phyloP scores from a whole-genome alignment of 2,329 filamentous ascomycete genomes.

The Fusarium pseudograminearum region DNA sequence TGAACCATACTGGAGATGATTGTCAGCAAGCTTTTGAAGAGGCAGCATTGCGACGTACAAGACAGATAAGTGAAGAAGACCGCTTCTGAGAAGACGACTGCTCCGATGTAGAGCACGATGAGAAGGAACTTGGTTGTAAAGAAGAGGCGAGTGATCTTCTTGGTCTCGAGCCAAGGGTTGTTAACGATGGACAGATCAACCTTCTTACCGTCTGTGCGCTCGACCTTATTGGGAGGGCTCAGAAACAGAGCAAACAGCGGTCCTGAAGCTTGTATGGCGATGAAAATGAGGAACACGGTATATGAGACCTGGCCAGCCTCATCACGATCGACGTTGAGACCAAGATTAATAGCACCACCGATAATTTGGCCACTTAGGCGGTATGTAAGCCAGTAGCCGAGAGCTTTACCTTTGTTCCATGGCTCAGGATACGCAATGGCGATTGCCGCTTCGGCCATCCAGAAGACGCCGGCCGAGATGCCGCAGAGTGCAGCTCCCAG shows the following conservation, averaged over 20 bases:
- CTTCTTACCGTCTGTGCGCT: slow-evolving; percentile 72
- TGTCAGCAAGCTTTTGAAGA: neutral
- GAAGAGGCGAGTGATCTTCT: slow-evolving; percentile 69
- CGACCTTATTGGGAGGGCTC: slow-evolving; percentile 70
- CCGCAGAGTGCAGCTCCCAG: slow-evolving; percentile 77
- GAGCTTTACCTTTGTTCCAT: slow-evolving; percentile 71
- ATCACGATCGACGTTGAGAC: slow-evolving; percentile 69
- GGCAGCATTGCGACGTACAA: slow-evolving; percentile 25
- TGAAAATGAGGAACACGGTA: slow-evolving; percentile 76
- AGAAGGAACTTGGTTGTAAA: slow-evolving; percentile 72
- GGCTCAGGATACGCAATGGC: slow-evolving; percentile 79
- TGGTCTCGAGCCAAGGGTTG: slow-evolving; percentile 69
- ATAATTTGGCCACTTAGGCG: slow-evolving; percentile 74
- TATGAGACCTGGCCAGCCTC: slow-evolving; percentile 75
- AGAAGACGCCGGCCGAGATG: slow-evolving; percentile 78
- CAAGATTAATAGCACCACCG: slow-evolving; percentile 78
- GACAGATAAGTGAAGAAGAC: slow-evolving; percentile 77
- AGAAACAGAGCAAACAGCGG: slow-evolving; percentile 74
- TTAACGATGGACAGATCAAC: slow-evolving; percentile 70
- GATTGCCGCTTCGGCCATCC: slow-evolving; percentile 80
- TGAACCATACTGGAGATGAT: slow-evolving; percentile 69
- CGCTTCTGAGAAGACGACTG: slow-evolving; percentile 77
- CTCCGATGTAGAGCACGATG: slow-evolving; percentile 75
- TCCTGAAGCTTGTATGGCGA: slow-evolving; percentile 74
- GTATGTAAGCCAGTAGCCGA: slow-evolving; percentile 75